These are phyloP conservation scores for Cyclaneusma minus DNA, from an alignment of 2,329 filamentous ascomycete genomes.

Conservation along the genomic window DNA sequence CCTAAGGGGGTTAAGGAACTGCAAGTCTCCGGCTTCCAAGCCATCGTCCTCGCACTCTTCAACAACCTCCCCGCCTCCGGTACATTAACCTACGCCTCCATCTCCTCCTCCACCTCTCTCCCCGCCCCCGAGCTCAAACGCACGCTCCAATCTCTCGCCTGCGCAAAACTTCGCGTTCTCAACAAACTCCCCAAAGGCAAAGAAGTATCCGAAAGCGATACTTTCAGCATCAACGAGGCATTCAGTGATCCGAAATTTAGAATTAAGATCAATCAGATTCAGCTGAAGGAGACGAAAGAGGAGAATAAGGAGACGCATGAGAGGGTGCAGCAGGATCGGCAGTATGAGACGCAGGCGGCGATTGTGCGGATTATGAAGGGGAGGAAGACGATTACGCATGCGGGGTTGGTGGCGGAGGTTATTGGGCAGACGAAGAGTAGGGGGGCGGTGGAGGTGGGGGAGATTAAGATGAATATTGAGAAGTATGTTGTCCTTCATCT, in stretches of 20 bases:
- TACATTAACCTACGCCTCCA: conserved; percentile 58
- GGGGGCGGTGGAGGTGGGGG: conserved; percentile 68
- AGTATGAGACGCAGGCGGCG: conserved; percentile 93
- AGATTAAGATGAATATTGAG: conserved; percentile 97
- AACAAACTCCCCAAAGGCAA: conserved; percentile 72
- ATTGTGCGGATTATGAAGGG: conserved; percentile 97
- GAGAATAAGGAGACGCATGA: conserved; percentile 93
- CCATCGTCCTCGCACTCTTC: conserved; percentile 79
- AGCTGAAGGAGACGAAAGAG: conserved; percentile 87
- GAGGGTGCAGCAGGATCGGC: conserved; percentile 72
- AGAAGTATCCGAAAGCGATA: conserved; percentile 65
- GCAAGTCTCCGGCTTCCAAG: conserved; percentile 82
- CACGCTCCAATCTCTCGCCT: conserved; percentile 89
- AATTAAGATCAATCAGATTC: conserved; percentile 98
- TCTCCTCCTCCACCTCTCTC: conserved; percentile 60
- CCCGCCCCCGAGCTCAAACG: conserved; percentile 67
- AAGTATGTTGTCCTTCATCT: conserved; percentile 38
- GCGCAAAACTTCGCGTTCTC: conserved; percentile 73
- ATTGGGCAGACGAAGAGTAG: conserved; percentile 80
- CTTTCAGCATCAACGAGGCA: conserved; percentile 63
- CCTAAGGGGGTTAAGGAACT: conserved; percentile 72
- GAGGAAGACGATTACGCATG: conserved; percentile 71
- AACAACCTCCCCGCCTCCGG: conserved; percentile 50
- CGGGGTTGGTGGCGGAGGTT: conserved; percentile 80
- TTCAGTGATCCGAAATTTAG: conserved; percentile 75